Percentiles rank a stretch among this genome's conserved stretches.
These are phyloP conservation scores for Raphanus hybrid DNA, from an alignment of 441 rosid genomes.

Conservation along the genomic window DNA sequence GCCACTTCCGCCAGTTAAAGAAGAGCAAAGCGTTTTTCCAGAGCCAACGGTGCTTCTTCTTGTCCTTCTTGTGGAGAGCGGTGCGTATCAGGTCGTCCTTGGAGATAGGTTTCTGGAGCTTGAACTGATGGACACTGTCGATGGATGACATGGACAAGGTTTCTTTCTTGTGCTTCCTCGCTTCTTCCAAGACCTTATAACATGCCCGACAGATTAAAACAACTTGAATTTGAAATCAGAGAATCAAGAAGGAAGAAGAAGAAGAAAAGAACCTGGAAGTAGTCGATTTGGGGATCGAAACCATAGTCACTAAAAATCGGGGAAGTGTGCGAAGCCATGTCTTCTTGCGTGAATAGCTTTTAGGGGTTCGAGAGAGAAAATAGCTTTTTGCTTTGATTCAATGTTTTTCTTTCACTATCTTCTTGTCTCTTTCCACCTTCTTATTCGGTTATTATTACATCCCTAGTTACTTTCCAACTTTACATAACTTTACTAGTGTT, in stretches of 20 bases:
- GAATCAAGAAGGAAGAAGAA: not conserved
- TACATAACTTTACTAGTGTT: not conserved
- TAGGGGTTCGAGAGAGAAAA: conserved; percentile 23
- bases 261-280: conserved; percentile 59
- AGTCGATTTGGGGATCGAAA: conserved; percentile 84
- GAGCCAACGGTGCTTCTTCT: conserved; percentile 64
- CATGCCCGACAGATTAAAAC: not conserved
- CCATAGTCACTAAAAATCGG: conserved; percentile 90
- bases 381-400: conserved; percentile 15
- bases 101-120: conserved; percentile 79
- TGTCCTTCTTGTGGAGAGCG: conserved; percentile 39
- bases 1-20: conserved; percentile 59
- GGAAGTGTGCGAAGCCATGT: conserved; percentile 56
- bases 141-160: conserved; percentile 40
- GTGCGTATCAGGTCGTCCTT: conserved; percentile 55
- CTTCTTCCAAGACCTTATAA: conserved; percentile 71
- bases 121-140: conserved; percentile 63
- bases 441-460: conserved; percentile 25
- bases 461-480: conserved; percentile 6
- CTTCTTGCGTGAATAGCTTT: conserved; percentile 3
- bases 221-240: not conserved
- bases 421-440: conserved; percentile 34
- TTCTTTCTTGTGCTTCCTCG: conserved; percentile 67
- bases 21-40: conserved; percentile 67
- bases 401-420: conserved; percentile 14